A percentile compares a stretch with the other conserved stretches of the same genome.
phyloP scores from a whole-genome alignment of 2,329 filamentous ascomycete species.

The Neonectria punicea region DNA sequence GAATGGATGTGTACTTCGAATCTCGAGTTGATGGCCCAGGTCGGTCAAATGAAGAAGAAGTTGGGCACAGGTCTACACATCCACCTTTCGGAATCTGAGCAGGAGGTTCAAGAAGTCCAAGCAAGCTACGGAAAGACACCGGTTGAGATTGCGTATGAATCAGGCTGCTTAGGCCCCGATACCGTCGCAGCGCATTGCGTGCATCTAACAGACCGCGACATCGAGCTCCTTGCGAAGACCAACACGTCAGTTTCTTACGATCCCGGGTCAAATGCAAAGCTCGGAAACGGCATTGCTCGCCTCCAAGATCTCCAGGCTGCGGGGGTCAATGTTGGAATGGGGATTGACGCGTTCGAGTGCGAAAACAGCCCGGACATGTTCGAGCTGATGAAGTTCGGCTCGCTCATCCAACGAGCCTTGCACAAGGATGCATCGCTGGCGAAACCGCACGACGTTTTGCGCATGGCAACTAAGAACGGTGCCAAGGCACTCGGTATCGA shows the following conservation, averaged over 20 bases:
- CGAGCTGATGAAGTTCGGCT: constrained; percentile 27
- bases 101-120: constrained; percentile 6
- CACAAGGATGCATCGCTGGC: constrained; percentile 21
- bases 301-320: constrained; percentile 19
- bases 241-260: constrained; percentile 23
- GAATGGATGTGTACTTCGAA: constrained; percentile 29
- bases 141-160: constrained; percentile 22
- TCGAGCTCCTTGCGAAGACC: constrained; percentile 17
- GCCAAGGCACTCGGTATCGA: constrained; percentile 23
- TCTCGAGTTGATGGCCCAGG: constrained; percentile 23
- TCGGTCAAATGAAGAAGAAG: constrained; percentile 21
- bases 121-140: constrained; percentile 19
- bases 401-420: constrained; percentile 22
- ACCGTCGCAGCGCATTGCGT: constrained; percentile 24
- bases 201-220: constrained; percentile 23
- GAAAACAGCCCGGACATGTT: constrained; percentile 30
- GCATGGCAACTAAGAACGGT: constrained; percentile 22
- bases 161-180: constrained; percentile 16
- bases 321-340: constrained; percentile 22
- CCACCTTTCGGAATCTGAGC: constrained; percentile 15
- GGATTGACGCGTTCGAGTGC: constrained; percentile 25
- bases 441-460: constrained; percentile 20
- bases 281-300: constrained; percentile 21
- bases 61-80: constrained; percentile 22
- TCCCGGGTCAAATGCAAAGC: constrained; percentile 28